Conservation (phyloP, 2,329 filamentous ascomycete genomes). For the Capronia americana region DNA sequence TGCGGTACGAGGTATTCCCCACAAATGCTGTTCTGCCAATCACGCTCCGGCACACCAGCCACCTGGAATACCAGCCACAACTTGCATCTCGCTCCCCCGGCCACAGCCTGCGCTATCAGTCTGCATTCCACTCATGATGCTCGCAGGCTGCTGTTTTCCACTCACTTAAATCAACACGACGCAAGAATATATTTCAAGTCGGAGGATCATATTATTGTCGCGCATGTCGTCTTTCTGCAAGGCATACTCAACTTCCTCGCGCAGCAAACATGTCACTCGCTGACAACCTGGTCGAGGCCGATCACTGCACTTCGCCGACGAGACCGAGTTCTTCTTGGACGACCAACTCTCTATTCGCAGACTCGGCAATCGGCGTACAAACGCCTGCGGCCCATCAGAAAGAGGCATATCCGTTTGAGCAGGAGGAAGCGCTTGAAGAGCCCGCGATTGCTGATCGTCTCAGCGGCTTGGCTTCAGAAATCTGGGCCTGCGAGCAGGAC, state of each 20-base stretch:
- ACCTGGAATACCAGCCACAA: slow-evolving; percentile 17
- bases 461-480: slow-evolving; percentile 32
- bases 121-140: slow-evolving; percentile 1
- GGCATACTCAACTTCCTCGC: not conserved
- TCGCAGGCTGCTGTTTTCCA: slow-evolving; percentile 15
- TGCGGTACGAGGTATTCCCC: not conserved
- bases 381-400: slow-evolving; percentile 31
- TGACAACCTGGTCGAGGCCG: slow-evolving; percentile 8
- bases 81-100: not conserved
- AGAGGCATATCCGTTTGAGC: slow-evolving; percentile 12
- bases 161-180: not conserved
- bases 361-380: slow-evolving; percentile 42
- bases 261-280: slow-evolving; percentile 17
- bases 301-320: slow-evolving; percentile 19
- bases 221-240: slow-evolving; percentile 11
- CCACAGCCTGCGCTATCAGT: slow-evolving; percentile 7
- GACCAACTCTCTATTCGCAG: slow-evolving; percentile 39
- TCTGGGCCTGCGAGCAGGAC: slow-evolving; percentile 36
- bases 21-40: slow-evolving; percentile 5
- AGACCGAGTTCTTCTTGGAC: slow-evolving; percentile 37
- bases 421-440: slow-evolving; percentile 11
- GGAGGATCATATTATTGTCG: not conserved
- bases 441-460: slow-evolving; percentile 30
- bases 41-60: slow-evolving; percentile 5
- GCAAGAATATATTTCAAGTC: not conserved